Base-by-base conservation (phyloP, 2,329 filamentous ascomycete species). In the Drechslerella dactyloides region DNA sequence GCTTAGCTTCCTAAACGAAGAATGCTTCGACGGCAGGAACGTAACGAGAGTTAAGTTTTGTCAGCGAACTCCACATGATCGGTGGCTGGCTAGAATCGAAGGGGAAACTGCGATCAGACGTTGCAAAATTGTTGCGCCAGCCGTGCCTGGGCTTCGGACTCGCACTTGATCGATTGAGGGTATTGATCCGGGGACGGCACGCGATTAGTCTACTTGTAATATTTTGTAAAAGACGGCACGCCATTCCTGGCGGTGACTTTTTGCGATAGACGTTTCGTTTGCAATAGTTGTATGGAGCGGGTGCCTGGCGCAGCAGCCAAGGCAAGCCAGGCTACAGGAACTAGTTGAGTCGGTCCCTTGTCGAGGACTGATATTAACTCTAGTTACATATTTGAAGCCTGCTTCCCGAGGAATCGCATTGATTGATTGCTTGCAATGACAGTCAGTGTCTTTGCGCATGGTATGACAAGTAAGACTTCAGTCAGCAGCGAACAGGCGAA, bases 181-280 rank as follows among this genome's bases (percentile, higher is more conserved):
- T 27, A 21, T 61, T 23, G 44, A 53, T 63, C 65, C 40, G 59
- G 54, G 46, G 59, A 70, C 27, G 27, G 27, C 27, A 33, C 8
- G 27, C 4, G 4, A 33, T n/a, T n/a, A n/a, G n/a, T n/a, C n/a
- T n/a, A n/a, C 27, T 8, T 33, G 27, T 33, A 33, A 33, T 3
- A 3, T 33, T 33, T 4, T 3, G 3, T 33, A 33, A 33, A 4
- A 8, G 27, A 33, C 27, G 27, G 27, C 37, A 42, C 37, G 37
- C 13, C 37, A 42, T 70, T 70, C 66, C 55, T 64, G 66, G 11
- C 53, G 66, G 59, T 60, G 54, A 70, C 66, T 70, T 62, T 54
- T 53, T 48, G 4, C 21, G 55, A 63, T 54, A 56, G 48, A 51
- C 40, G 65, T 69, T 69, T 69, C 40, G 65, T 69, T 69, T 69